Percentiles rank a stretch among this genome's conserved stretches.
Conservation (phyloP, 2,329 filamentous ascomycete species). For the Cladosporium sp. region DNA sequence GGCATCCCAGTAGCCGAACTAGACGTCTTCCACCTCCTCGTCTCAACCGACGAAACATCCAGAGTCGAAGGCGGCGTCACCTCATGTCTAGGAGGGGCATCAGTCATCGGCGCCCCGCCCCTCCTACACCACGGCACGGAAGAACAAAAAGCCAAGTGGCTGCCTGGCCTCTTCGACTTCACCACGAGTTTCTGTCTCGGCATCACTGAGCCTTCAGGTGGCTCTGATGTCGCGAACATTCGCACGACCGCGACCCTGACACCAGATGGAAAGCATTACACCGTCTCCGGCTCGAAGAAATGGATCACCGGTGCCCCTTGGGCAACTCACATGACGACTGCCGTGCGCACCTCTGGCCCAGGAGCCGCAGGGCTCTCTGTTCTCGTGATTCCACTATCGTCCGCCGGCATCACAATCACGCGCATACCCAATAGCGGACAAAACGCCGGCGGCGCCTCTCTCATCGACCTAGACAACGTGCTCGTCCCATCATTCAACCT, state of each 20-base stretch:
- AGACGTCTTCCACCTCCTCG: conserved; percentile 52
- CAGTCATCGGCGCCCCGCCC: conserved; percentile 60
- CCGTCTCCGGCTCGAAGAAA: conserved; percentile 62
- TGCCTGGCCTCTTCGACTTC: conserved; percentile 56
- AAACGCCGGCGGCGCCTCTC: conserved; percentile 54
- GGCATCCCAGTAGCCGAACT: conserved; percentile 47
- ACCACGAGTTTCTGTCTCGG: conserved; percentile 60
- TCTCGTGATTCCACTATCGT: conserved; percentile 52
- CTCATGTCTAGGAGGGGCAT: conserved; percentile 56
- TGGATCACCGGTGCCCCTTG: conserved; percentile 53
- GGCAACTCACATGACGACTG: conserved; percentile 45
- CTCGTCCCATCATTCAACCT: conserved; percentile 51
- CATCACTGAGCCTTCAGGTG: conserved; percentile 59
- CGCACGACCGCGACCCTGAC: conserved; percentile 52
- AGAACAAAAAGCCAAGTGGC: conserved; percentile 55
- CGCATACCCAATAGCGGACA: conserved; percentile 63
- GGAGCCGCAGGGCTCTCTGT: conserved; percentile 54
- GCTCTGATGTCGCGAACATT: conserved; percentile 62
- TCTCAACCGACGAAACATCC: conserved; percentile 29
- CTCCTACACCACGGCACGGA: conserved; percentile 59
- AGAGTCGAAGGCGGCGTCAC: conserved; percentile 47
- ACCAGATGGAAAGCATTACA: conserved; percentile 47
- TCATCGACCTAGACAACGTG: conserved; percentile 53
- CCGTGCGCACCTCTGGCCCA: conserved; percentile 55
- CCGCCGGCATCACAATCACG: conserved; percentile 49